Conservation (phyloP, 1,284 basidiomycete species). For the Pyrrhoderma lamaoense region DNA sequence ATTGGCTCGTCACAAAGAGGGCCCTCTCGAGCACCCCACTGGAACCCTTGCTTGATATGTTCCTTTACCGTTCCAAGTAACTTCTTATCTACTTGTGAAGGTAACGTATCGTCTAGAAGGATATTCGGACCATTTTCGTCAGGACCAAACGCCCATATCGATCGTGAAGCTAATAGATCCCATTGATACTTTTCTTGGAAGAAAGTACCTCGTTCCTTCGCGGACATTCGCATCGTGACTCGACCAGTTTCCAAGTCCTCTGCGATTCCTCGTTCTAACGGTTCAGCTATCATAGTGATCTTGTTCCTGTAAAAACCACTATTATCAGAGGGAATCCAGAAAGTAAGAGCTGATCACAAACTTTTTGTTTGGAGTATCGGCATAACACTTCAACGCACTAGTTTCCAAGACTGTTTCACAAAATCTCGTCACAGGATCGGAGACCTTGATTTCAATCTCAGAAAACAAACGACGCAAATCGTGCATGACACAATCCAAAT, state of each 20-base stretch:
- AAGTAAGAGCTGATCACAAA: slow-evolving; percentile 31
- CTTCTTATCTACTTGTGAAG: slow-evolving; percentile 95
- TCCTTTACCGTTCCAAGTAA: slow-evolving; percentile 85
- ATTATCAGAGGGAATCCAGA: slow-evolving; percentile 8
- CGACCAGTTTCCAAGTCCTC: slow-evolving; percentile 90
- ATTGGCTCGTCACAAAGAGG: slow-evolving; percentile 98
- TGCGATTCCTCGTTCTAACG: slow-evolving; percentile 86
- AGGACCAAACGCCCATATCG: slow-evolving; percentile 99
- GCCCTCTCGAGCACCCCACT: slow-evolving; percentile 97
- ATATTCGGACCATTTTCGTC: slow-evolving; percentile 93
- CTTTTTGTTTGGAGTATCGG: slow-evolving; percentile 99
- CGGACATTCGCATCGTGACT: slow-evolving; percentile 88
- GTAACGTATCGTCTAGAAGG: slow-evolving; percentile 91
- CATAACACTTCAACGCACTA: slow-evolving; percentile 96
- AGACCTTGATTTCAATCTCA: slow-evolving; percentile 99
- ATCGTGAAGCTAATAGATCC: slow-evolving; percentile 95
- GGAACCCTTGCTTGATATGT: slow-evolving; percentile 97
- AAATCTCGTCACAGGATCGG: slow-evolving; percentile 97
- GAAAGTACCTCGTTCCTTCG: slow-evolving; percentile 89
- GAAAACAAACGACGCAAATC: slow-evolving; percentile 89
- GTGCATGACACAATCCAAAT: slow-evolving; percentile 95
- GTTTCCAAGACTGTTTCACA: slow-evolving; percentile 99
- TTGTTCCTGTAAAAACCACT: slow-evolving; percentile 60
- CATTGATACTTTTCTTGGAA: slow-evolving; percentile 97
- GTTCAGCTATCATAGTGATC: slow-evolving; percentile 97